Percentiles rank a stretch among this genome's conserved stretches.
Evolutionary conservation across 2,329 filamentous ascomycete species (phyloP).

Genomic region (Phyllosticta citriasiana): DNA sequence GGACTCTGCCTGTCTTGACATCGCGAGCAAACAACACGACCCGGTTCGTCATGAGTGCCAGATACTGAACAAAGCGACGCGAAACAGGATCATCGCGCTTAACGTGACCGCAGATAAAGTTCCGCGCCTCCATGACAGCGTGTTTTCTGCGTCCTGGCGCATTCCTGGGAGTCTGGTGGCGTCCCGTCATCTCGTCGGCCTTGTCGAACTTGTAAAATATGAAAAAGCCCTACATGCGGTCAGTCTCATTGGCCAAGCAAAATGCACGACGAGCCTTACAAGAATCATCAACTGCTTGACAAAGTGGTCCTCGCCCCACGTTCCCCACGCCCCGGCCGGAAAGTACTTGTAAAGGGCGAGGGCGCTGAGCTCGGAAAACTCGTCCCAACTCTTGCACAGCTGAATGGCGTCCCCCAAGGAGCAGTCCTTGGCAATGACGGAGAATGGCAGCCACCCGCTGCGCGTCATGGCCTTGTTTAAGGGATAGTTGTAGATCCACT

Average conservation of each 20-base stretch:
- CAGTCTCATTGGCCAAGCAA: slow-evolving; percentile 1
- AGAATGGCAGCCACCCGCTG: slow-evolving; percentile 43
- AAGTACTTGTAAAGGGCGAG: slow-evolving; percentile 39
- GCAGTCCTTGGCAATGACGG: slow-evolving; percentile 40
- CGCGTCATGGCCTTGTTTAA: slow-evolving; percentile 38
- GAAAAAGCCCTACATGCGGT: slow-evolving; percentile 22
- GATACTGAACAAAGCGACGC: slow-evolving; percentile 34
- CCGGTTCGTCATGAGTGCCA: slow-evolving; percentile 29
- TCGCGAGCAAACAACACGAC: slow-evolving; percentile 34
- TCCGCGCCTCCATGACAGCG: slow-evolving; percentile 27
- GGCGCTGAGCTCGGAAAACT: slow-evolving; percentile 40
- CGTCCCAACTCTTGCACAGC: slow-evolving; percentile 43
- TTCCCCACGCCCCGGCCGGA: slow-evolving; percentile 36
- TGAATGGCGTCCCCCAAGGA: slow-evolving; percentile 34
- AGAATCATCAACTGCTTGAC: slow-evolving; percentile 34
- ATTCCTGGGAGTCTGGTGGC: slow-evolving; percentile 16
- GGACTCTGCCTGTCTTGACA: slow-evolving; percentile 28
- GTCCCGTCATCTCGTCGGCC: slow-evolving; percentile 24
- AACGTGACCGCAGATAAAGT: slow-evolving; percentile 34
- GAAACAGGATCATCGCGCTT: slow-evolving; percentile 33
- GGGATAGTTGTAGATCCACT: slow-evolving; percentile 43
- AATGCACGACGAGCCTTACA: slow-evolving; percentile 14
- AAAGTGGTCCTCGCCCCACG: slow-evolving; percentile 30
- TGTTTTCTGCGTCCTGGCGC: slow-evolving; percentile 24
- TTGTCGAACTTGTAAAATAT: slow-evolving; percentile 25